Evolutionary conservation across 164 flowering plant genomes (phyloP), one percentile per base, ranked within the genome.

Genomic region (Annona cherimola): DNA sequence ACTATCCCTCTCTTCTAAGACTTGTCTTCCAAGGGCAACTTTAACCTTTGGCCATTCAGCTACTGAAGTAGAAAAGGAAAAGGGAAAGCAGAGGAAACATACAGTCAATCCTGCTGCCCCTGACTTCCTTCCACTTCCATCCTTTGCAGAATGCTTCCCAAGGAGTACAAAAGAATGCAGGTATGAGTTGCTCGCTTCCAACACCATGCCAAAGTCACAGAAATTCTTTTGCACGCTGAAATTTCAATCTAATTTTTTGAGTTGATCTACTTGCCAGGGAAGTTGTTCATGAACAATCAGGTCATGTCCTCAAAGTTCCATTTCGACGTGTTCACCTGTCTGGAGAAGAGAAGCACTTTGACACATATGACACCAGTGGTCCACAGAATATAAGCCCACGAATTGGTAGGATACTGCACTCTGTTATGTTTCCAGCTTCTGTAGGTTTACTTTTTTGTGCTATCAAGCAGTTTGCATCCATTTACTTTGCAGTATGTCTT

Each of bases 311-410:
- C 45, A 87, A 82, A 74, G 93, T 93, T 78, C 99, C 99, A 41
- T 96, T 96, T 77, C 86, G 99, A 46, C 84, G 98, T 42, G 83
- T 96, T 40, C 98, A 92, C 75, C 78, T 96, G 12, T 61, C 89
- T 62, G 99, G 98, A 42, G 97, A 87, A 66, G 97, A 90, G 59
- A 86, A 86, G 11, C 67, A 82, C 73, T 96, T 96, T 73, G 99
- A 96, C 75, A 85, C 88, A 42, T 96, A 96, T 75, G 99, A 96
- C 75, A 96, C 98, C 57, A 96, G 94, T 82, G 99, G 99, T 59
- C 98, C 99, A 42, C 99, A 89, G 67, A 81, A 92, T 73, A 81
- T 90, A 61, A 85, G 79, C 76, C 99, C 99, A 5, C 86, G 68
- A 1, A 70, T 74, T 78, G 99, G 99, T 95, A 88, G 9, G 79